phyloP scores from a whole-genome alignment of 2,329 filamentous ascomycete genomes.

The Trichocomaceae sp. region DNA sequence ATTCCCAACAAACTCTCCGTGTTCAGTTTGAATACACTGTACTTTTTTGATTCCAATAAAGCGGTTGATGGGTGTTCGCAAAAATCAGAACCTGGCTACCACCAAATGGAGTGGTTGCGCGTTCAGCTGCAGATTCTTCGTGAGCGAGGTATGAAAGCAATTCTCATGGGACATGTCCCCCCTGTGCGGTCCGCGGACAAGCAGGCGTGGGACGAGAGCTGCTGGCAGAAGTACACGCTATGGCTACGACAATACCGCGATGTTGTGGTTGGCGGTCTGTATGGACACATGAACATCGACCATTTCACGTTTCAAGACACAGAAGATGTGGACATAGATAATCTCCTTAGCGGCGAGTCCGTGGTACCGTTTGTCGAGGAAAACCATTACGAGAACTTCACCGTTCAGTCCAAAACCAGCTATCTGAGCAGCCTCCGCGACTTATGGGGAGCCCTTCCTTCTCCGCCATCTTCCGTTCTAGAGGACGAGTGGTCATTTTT shows the following conservation, averaged over 20 bases:
- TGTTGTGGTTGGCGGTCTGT: constrained; percentile 70
- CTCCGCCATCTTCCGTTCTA: constrained; percentile 33
- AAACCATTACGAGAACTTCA: constrained; percentile 46
- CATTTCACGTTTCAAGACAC: constrained; percentile 92
- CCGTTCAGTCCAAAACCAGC: constrained; percentile 60
- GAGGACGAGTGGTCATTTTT: constrained; percentile 20
- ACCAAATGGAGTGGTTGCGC: constrained; percentile 93
- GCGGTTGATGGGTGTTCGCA: constrained; percentile 83
- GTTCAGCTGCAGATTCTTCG: constrained; percentile 81
- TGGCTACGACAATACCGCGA: constrained; percentile 90
- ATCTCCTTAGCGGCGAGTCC: constrained; percentile 21
- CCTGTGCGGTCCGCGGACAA: constrained; percentile 81
- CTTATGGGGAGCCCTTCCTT: constrained; percentile 70
- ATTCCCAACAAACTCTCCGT: constrained; percentile 79
- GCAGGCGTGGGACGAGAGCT: constrained; percentile 88
- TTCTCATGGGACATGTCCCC: constrained; percentile 88
- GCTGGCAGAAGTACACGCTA: constrained; percentile 94
- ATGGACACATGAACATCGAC: constrained; percentile 97
- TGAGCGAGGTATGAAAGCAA: constrained; percentile 81
- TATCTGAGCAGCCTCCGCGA: constrained; percentile 74
- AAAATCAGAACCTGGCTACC: constrained; percentile 77
- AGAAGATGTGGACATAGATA: constrained; percentile 61
- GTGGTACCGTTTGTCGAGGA: constrained; percentile 13
- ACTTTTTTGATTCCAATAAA: constrained; percentile 89
- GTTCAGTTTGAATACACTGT: constrained; percentile 92